Evolutionary conservation across 2,329 filamentous ascomycete genomes (phyloP), one percentile per base, ranked within the genome.

Genomic region (Epicoccum nigrum): DNA sequence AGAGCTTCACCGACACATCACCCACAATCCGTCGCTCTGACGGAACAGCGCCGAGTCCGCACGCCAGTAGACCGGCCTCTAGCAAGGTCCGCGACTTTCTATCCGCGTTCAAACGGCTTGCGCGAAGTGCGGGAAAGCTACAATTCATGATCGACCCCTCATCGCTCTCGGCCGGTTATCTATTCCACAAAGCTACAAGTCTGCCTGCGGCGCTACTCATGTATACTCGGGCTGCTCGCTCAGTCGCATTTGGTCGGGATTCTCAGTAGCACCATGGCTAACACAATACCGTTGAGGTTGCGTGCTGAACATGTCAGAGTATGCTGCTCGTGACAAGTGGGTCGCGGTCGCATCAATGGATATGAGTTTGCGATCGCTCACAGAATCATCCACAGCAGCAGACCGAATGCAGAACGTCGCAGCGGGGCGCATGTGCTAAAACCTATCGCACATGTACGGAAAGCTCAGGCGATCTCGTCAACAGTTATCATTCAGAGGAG

Each of bases 1-100:
- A 65, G 51, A 56, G 51, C 60, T 65, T 67, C 67, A 67, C 67
- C 67, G 67, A 67, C 67, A 64, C 39, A 55, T 48, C 56, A 59
- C 63, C 65, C 59, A 58, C 60, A 20, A 62, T 60, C 63, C 61
- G 62, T 60, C 28, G 33, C 49, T 47, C 28, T 47, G 60, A 59
- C 55, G 55, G 58, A 52, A 58, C 38, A 13, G 51, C 50, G 42
- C 50, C 19, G 50, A 64, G 45, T 54, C 56, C 56, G 47, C 32
- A 55, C 51, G 55, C 54, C 50, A 45, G 62, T 49, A 35, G 50
- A 33, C 50, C 56, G 59, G 53, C 53, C 45, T 30, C 13, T 30
- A 12, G 50, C 40, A 53, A 56, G 49, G 44, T 54, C 51, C 53
- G 63, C 63, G 62, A 66, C 57, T 54, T 44, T 45, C 52, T 31